Evolutionary conservation across 108 stramenopile species (phyloP), one percentile per base, ranked within the genome.

Genomic region (Aurantiochytrium sp.): DNA sequence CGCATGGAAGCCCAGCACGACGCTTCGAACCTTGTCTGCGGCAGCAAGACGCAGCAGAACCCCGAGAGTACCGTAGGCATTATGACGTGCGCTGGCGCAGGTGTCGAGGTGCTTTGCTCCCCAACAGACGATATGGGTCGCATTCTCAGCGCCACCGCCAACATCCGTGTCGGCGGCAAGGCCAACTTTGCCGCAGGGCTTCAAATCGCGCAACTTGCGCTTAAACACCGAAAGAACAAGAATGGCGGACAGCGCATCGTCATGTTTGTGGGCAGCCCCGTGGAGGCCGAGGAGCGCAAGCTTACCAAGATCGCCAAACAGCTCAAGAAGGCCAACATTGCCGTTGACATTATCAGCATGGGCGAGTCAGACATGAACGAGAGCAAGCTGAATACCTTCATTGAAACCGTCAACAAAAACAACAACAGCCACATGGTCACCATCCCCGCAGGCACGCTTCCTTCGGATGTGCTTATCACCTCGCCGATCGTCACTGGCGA

Each of bases 11-110:
- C 98, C 35, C 98, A 98, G 92, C 94, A 96, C 88, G 99, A 98
- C 92, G 99, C 99, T 0, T 97, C 97, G 72, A 98, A 98, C 91
- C 91, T 98, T 59, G 90, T 99, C 88, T 96, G 96, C 87, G 96
- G 95, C 28, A 92, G 94, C 91, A 98, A 97, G 90, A 97, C 96
- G 14, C 94, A 96, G 60, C 92, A 93, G 51, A 98, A 98, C 92
- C 98, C 99, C 47, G 98, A 99, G 93, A 96, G 94, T 73, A 98
- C 98, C 71, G 98, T 98, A n/a, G 99, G 99, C 45, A 94, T 99
- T 29, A 93, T 96, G 47, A 92, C 94, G 88, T 96, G 95, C 94
- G 95, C 93, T 29, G 93, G 95, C 4, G 60, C 87, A 23, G 97
- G 97, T 4, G 97, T 97, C 16, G 95, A 98, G 87, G 92, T 99